Evolutionary conservation across 306 rosid genomes (phyloP).

Genomic region (Alnus rubra): DNA sequence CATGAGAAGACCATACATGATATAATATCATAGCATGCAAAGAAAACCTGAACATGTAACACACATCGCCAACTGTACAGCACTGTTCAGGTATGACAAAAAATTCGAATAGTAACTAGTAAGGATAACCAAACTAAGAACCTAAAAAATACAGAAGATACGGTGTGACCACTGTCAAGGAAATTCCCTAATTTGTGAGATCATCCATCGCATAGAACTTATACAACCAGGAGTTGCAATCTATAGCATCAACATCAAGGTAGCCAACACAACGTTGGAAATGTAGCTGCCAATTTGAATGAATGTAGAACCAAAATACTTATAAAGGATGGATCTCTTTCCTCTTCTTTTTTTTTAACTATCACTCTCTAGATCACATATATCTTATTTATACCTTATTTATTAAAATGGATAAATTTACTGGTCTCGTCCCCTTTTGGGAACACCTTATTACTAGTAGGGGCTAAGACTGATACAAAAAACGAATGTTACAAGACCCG

Average conservation of each 20-base stretch:
- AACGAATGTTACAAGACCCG: too few species aligned
- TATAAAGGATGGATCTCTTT: background rate
- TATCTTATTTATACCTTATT: background rate
- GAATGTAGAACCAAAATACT: background rate
- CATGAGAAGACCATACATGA: background rate
- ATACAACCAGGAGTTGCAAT: background rate
- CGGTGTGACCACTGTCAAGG: background rate
- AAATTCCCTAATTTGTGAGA: slow-evolving; percentile 5
- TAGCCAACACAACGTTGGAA: background rate
- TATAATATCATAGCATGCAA: slow-evolving; percentile 3
- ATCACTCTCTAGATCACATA: background rate
- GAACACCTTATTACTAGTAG: too few species aligned
- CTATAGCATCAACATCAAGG: background rate
- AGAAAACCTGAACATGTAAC: slow-evolving; percentile 2
- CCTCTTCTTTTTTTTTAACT: too few species aligned
- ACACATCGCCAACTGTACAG: background rate
- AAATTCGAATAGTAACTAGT: background rate
- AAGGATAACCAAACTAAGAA: background rate
- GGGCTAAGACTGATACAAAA: too few species aligned
- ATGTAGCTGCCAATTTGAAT: background rate
- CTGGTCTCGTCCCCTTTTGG: too few species aligned
- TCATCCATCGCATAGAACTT: background rate
- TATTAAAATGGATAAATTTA: too few species aligned
- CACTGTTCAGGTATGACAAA: background rate
- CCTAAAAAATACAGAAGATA: slow-evolving; percentile 6